phyloP scores from a whole-genome alignment of 352 stramenopile genomes.

The Phytophthora lateralis region DNA sequence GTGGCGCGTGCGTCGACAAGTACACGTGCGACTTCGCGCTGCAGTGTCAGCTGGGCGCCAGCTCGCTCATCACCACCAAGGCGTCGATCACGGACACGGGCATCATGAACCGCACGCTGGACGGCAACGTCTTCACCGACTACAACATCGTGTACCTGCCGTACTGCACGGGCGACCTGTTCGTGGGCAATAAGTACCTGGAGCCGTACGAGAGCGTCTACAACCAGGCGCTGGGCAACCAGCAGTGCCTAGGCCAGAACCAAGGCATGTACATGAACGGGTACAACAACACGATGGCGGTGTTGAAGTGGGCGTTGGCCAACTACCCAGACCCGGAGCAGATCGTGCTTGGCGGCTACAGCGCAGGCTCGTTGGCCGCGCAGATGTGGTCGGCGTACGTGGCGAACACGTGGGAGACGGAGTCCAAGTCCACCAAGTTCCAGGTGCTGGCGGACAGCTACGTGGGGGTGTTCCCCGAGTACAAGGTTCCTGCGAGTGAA shows the following conservation, averaged over 20 bases:
- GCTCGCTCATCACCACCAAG: conserved; percentile 43
- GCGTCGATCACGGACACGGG: conserved; percentile 44
- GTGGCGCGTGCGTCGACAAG: conserved; percentile 56
- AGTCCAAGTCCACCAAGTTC: conserved; percentile 46
- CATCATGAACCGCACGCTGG: conserved; percentile 55
- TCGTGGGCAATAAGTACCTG: conserved; percentile 46
- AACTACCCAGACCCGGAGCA: conserved; percentile 64
- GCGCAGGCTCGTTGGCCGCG: conserved; percentile 49
- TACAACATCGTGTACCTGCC: conserved; percentile 75
- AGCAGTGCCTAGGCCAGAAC: conserved; percentile 40
- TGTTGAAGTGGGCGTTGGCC: conserved; percentile 54
- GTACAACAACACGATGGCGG: conserved; percentile 63
- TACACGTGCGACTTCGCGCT: conserved; percentile 61
- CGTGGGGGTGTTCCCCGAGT: conserved; percentile 49
- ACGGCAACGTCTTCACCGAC: conserved; percentile 59
- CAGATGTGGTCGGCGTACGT: conserved; percentile 46
- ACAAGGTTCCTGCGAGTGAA: conserved; percentile 26
- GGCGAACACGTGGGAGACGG: conserved; percentile 50
- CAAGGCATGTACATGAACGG: conserved; percentile 53
- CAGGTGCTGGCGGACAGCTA: conserved; percentile 57
- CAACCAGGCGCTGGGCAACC: conserved; percentile 39
- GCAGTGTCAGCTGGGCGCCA: conserved; percentile 44
- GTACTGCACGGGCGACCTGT: conserved; percentile 70
- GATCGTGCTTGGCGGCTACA: conserved; percentile 54
- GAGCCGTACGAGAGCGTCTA: conserved; percentile 31